Evolutionary conservation across 495 filamentous ascomycete genomes (phyloP).

Genomic region (Extremus antarcticus): DNA sequence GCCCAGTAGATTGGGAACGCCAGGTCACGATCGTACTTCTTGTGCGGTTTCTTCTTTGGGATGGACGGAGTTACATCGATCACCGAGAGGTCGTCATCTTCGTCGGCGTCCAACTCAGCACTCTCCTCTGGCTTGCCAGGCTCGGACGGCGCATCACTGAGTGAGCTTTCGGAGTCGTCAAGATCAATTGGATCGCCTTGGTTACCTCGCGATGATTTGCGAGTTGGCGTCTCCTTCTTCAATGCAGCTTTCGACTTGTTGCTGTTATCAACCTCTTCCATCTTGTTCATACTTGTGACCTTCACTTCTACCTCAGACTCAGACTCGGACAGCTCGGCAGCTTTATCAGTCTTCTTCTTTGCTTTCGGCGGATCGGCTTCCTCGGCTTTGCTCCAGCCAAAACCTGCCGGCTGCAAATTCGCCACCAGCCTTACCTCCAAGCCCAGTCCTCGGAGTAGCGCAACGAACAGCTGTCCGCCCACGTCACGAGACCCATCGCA

Average conservation of each 20-base stretch:
- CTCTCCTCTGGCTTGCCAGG: background rate
- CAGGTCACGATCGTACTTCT: slow-evolving; percentile 56
- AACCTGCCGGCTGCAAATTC: slow-evolving; percentile 78
- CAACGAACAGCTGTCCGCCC: slow-evolving; percentile 83
- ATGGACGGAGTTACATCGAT: slow-evolving; percentile 34
- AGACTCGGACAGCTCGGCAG: slow-evolving; percentile 2
- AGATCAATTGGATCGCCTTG: slow-evolving; percentile 28
- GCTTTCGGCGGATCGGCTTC: slow-evolving; percentile 39
- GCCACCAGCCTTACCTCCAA: slow-evolving; percentile 72
- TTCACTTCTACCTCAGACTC: slow-evolving; percentile 8
- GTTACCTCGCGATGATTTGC: slow-evolving; percentile 12
- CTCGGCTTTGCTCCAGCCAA: slow-evolving; percentile 83
- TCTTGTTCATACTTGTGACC: background rate
- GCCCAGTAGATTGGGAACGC: slow-evolving; percentile 87
- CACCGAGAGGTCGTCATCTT: slow-evolving; percentile 31
- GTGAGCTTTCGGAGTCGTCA: slow-evolving; percentile 24
- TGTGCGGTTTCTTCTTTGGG: slow-evolving; percentile 31
- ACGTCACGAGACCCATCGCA: slow-evolving; percentile 80
- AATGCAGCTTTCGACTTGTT: background rate
- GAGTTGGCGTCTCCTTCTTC: slow-evolving; percentile 2
- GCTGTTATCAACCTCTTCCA: background rate
- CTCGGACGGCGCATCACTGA: slow-evolving; percentile 15
- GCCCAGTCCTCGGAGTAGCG: slow-evolving; percentile 69
- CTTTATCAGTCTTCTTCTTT: slow-evolving; percentile 21
- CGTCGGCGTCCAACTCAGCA: slow-evolving; percentile 5